Conservation (phyloP, 2,329 filamentous ascomycete genomes). For the Neopestalotiopsis rosae region DNA sequence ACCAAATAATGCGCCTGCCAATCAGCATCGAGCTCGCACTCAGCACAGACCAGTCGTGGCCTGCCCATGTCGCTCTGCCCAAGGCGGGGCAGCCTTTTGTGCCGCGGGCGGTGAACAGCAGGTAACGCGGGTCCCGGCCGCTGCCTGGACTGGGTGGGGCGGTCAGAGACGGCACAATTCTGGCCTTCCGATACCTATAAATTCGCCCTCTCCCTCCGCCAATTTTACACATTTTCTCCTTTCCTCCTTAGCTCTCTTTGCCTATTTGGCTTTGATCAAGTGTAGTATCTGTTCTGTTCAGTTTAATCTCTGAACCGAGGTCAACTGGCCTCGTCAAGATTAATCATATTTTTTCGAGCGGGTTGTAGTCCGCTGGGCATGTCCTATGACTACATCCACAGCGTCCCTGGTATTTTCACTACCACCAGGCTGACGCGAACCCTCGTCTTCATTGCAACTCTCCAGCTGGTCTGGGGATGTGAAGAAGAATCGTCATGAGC, state of each 20-base stretch:
- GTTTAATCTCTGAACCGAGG: conserved; percentile 70
- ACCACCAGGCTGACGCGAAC: conserved; percentile 71
- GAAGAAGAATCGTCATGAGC: conserved; percentile 52
- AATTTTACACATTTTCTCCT: background rate
- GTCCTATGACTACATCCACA: conserved; percentile 64
- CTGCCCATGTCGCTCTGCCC: background rate
- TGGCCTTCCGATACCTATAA: background rate
- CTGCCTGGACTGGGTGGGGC: background rate
- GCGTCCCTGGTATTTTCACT: conserved; percentile 79
- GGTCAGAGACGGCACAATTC: background rate
- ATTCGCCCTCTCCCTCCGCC: background rate
- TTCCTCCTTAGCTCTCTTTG: background rate
- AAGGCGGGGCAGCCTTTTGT: conserved; percentile 1
- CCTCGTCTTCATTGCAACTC: conserved; percentile 62
- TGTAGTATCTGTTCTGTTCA: conserved; percentile 96
- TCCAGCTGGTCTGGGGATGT: conserved; percentile 54
- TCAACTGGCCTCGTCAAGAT: conserved; percentile 71
- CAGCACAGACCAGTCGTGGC: conserved; percentile 7
- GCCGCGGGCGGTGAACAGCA: background rate
- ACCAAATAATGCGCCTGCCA: conserved; percentile 20
- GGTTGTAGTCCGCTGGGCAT: conserved; percentile 69
- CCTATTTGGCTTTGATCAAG: conserved; percentile 72
- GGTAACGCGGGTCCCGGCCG: too few species aligned
- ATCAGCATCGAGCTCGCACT: conserved; percentile 7
- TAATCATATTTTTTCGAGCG: conserved; percentile 75